phyloP scores from a whole-genome alignment of 306 rosid species.

The Clitoria ternatea region DNA sequence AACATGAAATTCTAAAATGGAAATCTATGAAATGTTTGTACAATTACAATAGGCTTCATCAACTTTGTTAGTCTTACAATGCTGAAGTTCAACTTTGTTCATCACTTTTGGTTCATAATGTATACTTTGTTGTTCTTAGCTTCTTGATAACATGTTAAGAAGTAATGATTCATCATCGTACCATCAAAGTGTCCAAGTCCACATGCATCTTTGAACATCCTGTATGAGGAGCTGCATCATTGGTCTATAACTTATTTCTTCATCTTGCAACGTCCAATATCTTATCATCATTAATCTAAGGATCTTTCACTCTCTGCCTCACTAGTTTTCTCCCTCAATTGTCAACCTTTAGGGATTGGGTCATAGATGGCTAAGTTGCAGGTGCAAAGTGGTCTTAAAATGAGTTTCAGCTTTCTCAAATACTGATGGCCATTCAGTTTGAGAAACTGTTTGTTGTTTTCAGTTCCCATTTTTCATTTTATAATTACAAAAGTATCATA shows the following conservation, averaged over 20 bases:
- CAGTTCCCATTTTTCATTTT: too few relatives aligned
- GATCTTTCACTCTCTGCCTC: background rate
- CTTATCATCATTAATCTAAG: background rate
- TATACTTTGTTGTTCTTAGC: background rate
- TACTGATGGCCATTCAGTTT: too few relatives aligned
- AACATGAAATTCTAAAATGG: background rate
- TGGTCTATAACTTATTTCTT: background rate
- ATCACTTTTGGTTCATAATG: background rate
- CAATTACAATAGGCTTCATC: background rate
- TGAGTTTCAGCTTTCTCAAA: background rate
- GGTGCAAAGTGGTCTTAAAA: background rate
- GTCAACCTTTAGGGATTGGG: background rate
- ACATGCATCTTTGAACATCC: background rate
- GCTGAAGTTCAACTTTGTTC: background rate
- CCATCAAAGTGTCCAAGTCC: background rate
- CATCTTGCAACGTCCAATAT: background rate
- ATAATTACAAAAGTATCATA: too few relatives aligned
- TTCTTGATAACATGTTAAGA: conserved; percentile 15
- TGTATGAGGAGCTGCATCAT: background rate
- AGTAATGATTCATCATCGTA: background rate
- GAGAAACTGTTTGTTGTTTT: too few relatives aligned
- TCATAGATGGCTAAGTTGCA: background rate
- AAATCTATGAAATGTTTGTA: conserved; percentile 1
- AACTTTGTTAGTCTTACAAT: background rate
- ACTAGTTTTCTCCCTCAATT: background rate